Evolutionary conservation across 2,329 filamentous ascomycete genomes (phyloP), one percentile per base, ranked within the genome.

Genomic region (Diaporthe citriasiana): DNA sequence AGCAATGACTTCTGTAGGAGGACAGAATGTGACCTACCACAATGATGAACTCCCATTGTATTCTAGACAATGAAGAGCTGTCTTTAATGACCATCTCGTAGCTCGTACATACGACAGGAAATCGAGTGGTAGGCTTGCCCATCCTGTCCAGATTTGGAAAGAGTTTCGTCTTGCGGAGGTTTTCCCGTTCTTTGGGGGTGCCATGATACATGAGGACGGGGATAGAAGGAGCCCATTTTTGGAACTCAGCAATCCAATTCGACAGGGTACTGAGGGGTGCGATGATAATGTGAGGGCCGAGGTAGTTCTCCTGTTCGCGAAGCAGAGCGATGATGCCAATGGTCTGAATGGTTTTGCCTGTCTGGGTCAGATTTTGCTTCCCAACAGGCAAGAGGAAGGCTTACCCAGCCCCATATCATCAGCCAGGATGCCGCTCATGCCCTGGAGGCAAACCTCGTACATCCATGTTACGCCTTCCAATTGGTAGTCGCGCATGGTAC

Each of bases 11-110:
- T 33, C 10, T 47, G 4, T 4, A 19, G 25, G 2, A n/a, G 33
- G 19, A 42, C 35, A 45, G 8, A 7, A 15, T 4, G 7, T 25
- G 10, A 83, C 89, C 81, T 83, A 93, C 93, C 75, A 99, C 97
- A 77, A 99, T 97, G 79, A 99, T 98, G 78, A 98, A 98, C 71
- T 97, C 95, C 97, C 97, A 99, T 47, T 95, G 93, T 73, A 97
- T 96, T 73, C 93, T 93, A 0, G 92, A 91, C 7, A 99, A 85
- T 47, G 92, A 92, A 70, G 95, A 93, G 50, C 94, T 91, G 80
- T 99, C 97, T 78, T 95, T 93, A 84, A 99, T 92, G 71, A 97
- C 95, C 80, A 99, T 98, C 81, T 99, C 97, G 79, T 98, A 98
- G 51, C 93, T 97, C 0, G 97, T 99, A 79, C 95, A 95, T 0